Evolutionary conservation across 257 asterid species (phyloP).

Genomic region (Leptodermis oblonga): DNA sequence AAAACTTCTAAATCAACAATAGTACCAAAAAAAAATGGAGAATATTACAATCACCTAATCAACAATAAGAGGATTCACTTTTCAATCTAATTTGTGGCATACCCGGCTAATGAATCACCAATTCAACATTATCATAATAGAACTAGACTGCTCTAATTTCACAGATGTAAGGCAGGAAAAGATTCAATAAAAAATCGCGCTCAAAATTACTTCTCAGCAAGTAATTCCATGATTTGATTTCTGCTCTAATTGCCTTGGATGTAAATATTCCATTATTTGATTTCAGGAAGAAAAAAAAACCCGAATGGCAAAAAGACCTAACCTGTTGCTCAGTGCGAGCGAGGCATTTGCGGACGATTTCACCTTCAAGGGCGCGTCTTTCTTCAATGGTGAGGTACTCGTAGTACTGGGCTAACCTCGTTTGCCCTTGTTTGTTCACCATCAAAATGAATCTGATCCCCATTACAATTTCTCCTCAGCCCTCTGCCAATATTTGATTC

Average conservation of each 20-base stretch:
- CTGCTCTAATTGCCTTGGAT: too few species aligned
- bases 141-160: background rate
- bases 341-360: slow-evolving; percentile 97
- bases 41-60: background rate
- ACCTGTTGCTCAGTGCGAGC: slow-evolving; percentile 94
- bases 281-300: too few species aligned
- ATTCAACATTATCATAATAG: background rate
- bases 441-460: slow-evolving; percentile 90
- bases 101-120: background rate
- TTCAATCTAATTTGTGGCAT: background rate
- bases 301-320: background rate
- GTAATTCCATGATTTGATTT: background rate
- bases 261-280: background rate
- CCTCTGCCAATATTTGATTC: background rate
- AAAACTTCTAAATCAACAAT: background rate
- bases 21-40: background rate
- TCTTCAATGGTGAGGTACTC: slow-evolving; percentile 88
- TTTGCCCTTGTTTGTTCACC: slow-evolving; percentile 99
- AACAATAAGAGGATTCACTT: background rate
- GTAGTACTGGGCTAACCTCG: slow-evolving; percentile 92
- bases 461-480: slow-evolving; percentile 26
- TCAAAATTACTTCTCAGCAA: background rate
- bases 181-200: background rate
- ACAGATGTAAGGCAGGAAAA: background rate
- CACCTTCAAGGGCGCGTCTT: slow-evolving; percentile 98